A percentile compares a stretch with the other conserved stretches of the same genome.
Evolutionary conservation across 352 stramenopile species (phyloP).

Genomic region (Discostella stelligera): DNA sequence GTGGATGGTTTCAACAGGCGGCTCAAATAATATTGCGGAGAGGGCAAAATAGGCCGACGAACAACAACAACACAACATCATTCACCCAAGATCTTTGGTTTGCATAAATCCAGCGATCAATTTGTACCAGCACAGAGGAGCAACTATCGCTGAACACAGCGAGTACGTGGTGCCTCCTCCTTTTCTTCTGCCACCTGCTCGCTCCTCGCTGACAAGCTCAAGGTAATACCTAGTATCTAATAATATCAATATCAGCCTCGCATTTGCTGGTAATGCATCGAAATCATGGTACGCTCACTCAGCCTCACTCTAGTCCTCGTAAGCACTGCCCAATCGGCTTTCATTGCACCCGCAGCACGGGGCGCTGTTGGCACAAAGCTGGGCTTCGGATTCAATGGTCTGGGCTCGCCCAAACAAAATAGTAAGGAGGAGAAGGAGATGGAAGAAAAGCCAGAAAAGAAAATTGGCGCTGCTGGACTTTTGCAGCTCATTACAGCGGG

Average conservation of each 20-base stretch:
- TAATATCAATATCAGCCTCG: no score
- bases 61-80: neutral
- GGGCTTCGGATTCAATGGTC: conserved; percentile 31
- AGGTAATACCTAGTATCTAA: no score
- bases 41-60: neutral
- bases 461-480: conserved; percentile 61
- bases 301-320: conserved; percentile 8
- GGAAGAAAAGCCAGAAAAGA: conserved; percentile 50
- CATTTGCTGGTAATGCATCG: neutral
- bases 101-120: no score
- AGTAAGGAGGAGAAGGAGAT: conserved; percentile 15
- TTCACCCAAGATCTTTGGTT: neutral
- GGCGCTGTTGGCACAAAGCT: conserved; percentile 20
- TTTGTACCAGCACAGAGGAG: no score
- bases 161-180: no score
- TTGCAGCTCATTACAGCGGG: conserved; percentile 77
- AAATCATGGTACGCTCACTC: conserved; percentile 22
- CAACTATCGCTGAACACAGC: no score
- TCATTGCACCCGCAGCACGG: conserved; percentile 13
- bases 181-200: no score
- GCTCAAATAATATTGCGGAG: neutral
- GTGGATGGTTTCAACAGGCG: neutral
- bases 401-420: conserved; percentile 31
- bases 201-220: no score
- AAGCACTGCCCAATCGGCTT: conserved; percentile 18